Evolutionary conservation across 768 basidiomycete genomes (phyloP), one percentile per base, ranked within the genome.

Genomic region (Rhodosporidiobolus sp.): DNA sequence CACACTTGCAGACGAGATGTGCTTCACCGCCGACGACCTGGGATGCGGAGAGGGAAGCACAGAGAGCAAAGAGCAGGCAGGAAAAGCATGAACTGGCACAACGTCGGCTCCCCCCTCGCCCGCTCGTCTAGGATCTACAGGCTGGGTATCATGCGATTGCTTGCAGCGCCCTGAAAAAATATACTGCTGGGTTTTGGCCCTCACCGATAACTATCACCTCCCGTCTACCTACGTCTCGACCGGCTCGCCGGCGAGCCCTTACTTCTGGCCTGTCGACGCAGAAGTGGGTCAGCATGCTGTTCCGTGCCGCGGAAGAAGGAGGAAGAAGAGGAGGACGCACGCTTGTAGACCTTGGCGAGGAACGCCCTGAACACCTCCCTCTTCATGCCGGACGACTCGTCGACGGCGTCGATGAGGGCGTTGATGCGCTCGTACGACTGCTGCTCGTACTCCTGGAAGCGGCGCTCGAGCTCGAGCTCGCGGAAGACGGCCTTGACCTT

Each of bases 381-480:
- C 78, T 86, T 85, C 67, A 87, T 78, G 45, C 79, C 82, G 17
- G 81, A 81, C 70, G 83, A 81, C 20, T 80, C 83, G 26, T 75
- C 78, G 26, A 67, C 65, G 26, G 58, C 73, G 34, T 86, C 87
- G 76, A 97, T 96, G 80, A 91, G 80, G 52, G 78, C 83, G 63
- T 85, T 88, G 74, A 99, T 81, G 77, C 84, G 83, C 72, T 81
- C 82, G 78, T 94, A 92, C 54, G 86, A 85, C 19, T 84, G 82
- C 77, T 88, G 87, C 83, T 99, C 95, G 81, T 96, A 99, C 75
- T 79, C 84, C 45, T 83, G 83, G 79, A 95, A 99, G 76, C 84
- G 83, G 67, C 83, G 83, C 50, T 88, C 83, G 62, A 84, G 79
- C 30, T 81, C 81, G 60, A 97, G 80, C 38, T 87, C 88, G 26